Evolutionary conservation across 768 basidiomycete genomes (phyloP).

Genomic region (Panellus pusillus): DNA sequence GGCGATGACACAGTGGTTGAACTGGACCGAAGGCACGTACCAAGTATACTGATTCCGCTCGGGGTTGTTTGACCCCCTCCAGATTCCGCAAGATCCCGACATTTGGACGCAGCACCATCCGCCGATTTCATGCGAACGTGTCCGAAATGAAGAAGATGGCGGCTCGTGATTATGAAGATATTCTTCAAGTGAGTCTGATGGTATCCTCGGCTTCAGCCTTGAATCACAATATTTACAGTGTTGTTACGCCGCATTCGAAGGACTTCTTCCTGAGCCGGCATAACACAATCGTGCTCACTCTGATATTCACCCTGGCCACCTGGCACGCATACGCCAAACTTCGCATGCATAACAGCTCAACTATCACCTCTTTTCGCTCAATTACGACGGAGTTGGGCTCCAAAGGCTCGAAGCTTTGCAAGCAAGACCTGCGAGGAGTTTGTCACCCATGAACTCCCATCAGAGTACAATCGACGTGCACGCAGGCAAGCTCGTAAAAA

Average conservation of each 20-base stretch:
- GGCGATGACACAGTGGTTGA: too few species aligned
- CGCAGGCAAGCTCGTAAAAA: too few species aligned
- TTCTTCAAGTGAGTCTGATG: slow-evolving; percentile 19
- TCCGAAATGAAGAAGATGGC: slow-evolving; percentile 27
- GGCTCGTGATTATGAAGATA: slow-evolving; percentile 26
- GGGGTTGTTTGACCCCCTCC: too few species aligned
- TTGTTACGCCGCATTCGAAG: neutral
- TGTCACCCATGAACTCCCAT: slow-evolving; percentile 22
- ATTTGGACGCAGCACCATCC: slow-evolving; percentile 9
- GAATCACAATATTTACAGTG: neutral
- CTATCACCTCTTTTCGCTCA: slow-evolving; percentile 7
- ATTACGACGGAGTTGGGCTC: slow-evolving; percentile 10
- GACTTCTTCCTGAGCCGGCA: slow-evolving; percentile 25
- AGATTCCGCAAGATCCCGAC: neutral
- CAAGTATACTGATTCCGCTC: too few species aligned
- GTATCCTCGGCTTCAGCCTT: neutral
- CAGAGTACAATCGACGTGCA: slow-evolving; percentile 16
- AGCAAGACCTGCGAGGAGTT: slow-evolving; percentile 13
- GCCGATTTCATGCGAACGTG: slow-evolving; percentile 20
- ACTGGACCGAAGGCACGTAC: too few species aligned
- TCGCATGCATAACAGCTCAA: slow-evolving; percentile 17
- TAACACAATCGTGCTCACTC: slow-evolving; percentile 10
- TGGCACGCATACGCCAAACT: slow-evolving; percentile 28
- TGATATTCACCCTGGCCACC: slow-evolving; percentile 15
- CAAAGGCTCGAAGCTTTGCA: too few species aligned